These are phyloP conservation scores for Arachnopeziza araneosa DNA, from an alignment of 2,329 filamentous ascomycete species.

Conservation along the genomic window DNA sequence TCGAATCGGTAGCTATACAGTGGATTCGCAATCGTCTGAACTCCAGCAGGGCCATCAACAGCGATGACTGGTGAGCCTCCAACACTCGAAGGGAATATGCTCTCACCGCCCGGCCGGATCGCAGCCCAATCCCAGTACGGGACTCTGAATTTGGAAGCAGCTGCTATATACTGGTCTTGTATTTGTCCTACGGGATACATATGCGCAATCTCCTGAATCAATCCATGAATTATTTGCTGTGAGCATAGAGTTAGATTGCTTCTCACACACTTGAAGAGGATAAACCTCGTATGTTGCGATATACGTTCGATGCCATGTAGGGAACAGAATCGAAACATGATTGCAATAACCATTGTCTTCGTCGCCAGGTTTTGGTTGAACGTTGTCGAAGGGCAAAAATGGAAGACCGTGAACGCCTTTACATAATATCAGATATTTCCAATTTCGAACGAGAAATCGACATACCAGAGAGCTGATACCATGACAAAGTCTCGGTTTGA, in stretches of 20 bases:
- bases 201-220: conserved; percentile 41
- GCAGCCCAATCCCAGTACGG: conserved; percentile 21
- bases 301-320: conserved; percentile 51
- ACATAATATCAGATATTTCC: not conserved
- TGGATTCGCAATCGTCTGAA: conserved; percentile 43
- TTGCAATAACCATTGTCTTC: conserved; percentile 24
- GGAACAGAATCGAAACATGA: conserved; percentile 27
- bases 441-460: not conserved
- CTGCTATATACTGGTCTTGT: conserved; percentile 38
- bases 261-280: not conserved
- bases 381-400: conserved; percentile 21
- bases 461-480: conserved; percentile 26
- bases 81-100: conserved; percentile 33
- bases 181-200: conserved; percentile 20
- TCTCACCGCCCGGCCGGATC: not conserved
- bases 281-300: conserved; percentile 50
- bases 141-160: not conserved
- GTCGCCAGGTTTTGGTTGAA: conserved; percentile 12
- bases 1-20: conserved; percentile 48
- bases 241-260: not conserved
- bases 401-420: conserved; percentile 27
- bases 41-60: conserved; percentile 47
- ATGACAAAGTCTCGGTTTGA: conserved; percentile 21
- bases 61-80: conserved; percentile 38
- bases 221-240: conserved; percentile 47